Evolutionary conservation across 1,284 basidiomycete species (phyloP), one percentile per base, ranked within the genome.

Genomic region (Cerioporus squamosus): DNA sequence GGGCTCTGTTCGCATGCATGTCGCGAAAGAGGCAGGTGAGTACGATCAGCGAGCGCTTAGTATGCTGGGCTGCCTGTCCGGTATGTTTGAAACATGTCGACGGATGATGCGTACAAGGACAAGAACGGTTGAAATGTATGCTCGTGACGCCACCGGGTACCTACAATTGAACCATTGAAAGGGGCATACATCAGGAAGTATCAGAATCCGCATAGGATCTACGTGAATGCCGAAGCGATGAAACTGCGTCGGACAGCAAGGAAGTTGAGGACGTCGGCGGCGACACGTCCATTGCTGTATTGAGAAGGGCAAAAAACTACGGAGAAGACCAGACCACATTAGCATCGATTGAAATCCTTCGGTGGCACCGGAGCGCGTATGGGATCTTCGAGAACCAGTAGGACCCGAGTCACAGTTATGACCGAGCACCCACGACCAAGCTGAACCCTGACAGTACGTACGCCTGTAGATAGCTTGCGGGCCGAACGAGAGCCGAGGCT

Each of bases 31-130:
- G 55, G 58, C 23, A 58, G 42, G 49, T 60, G 47, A 55, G 40
- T 60, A 63, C 47, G 62, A 60, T 58, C 53, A 40, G 17, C 49
- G 55, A 40, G 61, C 58, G 58, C 55, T 40, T 36, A 12, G 6
- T 15, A 3, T 9, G 5, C 31, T 14, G 8, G 6, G 10, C 9
- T 5, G 5, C 2, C 31, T 33, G 31, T 33, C 14, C 29, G 31
- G 5, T 9, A 5, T 33, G 31, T 33, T 14, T 9, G 5, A 9
- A 33, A 14, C 14, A 12, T 14, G 31, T 33, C 31, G 31, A 12
- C 31, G 31, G 33, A 12, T 14, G 12, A 18, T 38, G 4, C 33
- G 14, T 42, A 42, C 14, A 24, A 29, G 49, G 38, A 29, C 7
- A 17, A 9, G 39, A 42, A 18, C 20, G 1, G n/a, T 22, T 7